Evolutionary conservation across 163 green algal species (phyloP).

Genomic region (Scenedesmus sp.): DNA sequence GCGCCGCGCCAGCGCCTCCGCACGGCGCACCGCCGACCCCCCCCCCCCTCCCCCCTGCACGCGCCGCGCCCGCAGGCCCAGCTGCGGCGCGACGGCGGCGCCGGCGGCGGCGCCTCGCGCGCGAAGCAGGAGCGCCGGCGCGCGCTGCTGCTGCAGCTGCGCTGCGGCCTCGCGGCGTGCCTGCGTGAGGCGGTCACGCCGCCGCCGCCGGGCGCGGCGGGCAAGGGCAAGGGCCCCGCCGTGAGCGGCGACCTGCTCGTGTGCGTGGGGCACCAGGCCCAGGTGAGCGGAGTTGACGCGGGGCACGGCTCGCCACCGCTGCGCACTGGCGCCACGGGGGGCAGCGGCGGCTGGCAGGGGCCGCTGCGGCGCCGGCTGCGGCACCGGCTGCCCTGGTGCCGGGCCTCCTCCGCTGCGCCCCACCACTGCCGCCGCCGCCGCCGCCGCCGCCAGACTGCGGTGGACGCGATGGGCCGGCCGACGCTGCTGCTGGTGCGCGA

Average conservation of each 20-base stretch:
- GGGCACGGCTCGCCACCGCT: too few species aligned
- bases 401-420: neutral
- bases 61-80: too few species aligned
- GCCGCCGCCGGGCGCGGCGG: neutral
- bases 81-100: too few species aligned
- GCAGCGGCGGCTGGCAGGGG: neutral
- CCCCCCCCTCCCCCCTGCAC: too few species aligned
- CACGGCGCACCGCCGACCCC: too few species aligned
- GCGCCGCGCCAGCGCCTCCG: too few species aligned
- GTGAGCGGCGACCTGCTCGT: slow-evolving; percentile 16
- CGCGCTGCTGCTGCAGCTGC: slow-evolving; percentile 43
- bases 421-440: neutral
- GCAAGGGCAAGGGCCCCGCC: slow-evolving; percentile 6
- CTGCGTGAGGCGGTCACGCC: slow-evolving; percentile 48
- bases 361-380: neutral
- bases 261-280: slow-evolving; percentile 33
- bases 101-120: too few species aligned
- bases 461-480: slow-evolving; percentile 57
- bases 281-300: slow-evolving; percentile 10
- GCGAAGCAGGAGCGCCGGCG: slow-evolving; percentile 10
- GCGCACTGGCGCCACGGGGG: neutral
- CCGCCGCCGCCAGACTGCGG: slow-evolving; percentile 5
- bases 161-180: slow-evolving; percentile 48
- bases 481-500: slow-evolving; percentile 62
- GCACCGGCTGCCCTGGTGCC: neutral